Conservation (phyloP, 768 basidiomycete species). For the Suillus lakei region DNA sequence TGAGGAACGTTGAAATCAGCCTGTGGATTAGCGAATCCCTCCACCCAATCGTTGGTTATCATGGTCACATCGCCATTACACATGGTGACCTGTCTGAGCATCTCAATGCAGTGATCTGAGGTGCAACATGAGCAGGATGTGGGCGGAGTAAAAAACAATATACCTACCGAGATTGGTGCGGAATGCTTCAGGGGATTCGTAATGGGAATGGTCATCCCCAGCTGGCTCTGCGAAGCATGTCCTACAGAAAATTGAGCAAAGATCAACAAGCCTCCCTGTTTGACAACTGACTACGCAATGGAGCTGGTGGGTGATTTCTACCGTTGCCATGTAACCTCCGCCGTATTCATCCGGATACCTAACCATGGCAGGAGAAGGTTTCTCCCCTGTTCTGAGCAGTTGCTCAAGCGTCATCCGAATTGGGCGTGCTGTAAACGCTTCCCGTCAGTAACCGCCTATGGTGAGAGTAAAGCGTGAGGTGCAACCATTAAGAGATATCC, state of each 20-base stretch:
- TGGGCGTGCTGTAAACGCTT: constrained; percentile 1
- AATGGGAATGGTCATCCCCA: constrained; percentile 9
- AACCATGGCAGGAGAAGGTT: constrained; percentile 4
- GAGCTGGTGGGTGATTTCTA: constrained; percentile 15
- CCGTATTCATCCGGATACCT: constrained; percentile 18
- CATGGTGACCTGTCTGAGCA: constrained; percentile 15
- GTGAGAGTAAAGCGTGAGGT: not conserved
- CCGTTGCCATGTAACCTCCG: constrained; percentile 17
- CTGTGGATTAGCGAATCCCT: not conserved
- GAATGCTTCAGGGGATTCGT: not conserved
- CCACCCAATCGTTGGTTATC: constrained; percentile 16
- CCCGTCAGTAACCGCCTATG: not conserved
- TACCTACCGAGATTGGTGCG: constrained; percentile 10
- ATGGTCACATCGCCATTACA: constrained; percentile 15
- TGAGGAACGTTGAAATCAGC: not conserved
- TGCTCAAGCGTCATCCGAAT: constrained; percentile 15
- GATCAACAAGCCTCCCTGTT: not conserved
- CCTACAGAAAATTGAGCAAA: not conserved
- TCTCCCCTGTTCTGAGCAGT: constrained; percentile 12
- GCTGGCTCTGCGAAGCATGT: constrained; percentile 16
- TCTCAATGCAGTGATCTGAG: constrained; percentile 16
- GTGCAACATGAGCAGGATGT: not conserved
- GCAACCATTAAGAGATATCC: constrained; percentile 5
- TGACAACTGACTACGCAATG: constrained; percentile 15
- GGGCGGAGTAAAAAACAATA: not conserved